phyloP scores from a whole-genome alignment of 225 moss, liverwort and hornwort genomes.

The Pseudoscleropodium purum region DNA sequence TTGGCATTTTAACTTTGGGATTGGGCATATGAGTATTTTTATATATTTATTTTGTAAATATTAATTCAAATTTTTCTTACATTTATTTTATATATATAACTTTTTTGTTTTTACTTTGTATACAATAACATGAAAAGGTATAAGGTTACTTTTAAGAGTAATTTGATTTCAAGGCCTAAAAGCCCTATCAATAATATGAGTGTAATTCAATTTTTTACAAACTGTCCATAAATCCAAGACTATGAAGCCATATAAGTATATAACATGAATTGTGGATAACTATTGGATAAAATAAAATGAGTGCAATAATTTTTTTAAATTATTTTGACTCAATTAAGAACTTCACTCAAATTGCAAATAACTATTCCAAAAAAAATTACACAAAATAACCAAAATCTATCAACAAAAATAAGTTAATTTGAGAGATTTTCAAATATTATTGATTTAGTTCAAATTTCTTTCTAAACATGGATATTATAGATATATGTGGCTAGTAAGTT shows the following conservation, averaged over 20 bases:
- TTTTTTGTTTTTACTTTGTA: too few species aligned
- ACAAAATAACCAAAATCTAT: background rate
- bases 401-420: background rate
- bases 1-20: background rate
- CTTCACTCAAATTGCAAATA: accelerated
- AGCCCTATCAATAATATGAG: too few species aligned
- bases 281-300: background rate
- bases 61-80: background rate
- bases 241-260: background rate
- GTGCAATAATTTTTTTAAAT: background rate
- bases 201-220: background rate
- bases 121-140: too few species aligned
- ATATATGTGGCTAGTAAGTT: background rate
- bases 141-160: too few species aligned
- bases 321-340: background rate
- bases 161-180: too few species aligned
- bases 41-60: background rate
- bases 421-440: background rate
- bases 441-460: background rate
- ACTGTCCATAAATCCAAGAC: background rate
- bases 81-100: too few species aligned
- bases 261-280: background rate
- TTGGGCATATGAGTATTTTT: background rate
- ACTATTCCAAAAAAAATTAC: background rate
- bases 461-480: background rate